These are phyloP conservation scores for Trichoderma reesei DNA, from an alignment of 495 filamentous ascomycete species.

Conservation along the genomic window DNA sequence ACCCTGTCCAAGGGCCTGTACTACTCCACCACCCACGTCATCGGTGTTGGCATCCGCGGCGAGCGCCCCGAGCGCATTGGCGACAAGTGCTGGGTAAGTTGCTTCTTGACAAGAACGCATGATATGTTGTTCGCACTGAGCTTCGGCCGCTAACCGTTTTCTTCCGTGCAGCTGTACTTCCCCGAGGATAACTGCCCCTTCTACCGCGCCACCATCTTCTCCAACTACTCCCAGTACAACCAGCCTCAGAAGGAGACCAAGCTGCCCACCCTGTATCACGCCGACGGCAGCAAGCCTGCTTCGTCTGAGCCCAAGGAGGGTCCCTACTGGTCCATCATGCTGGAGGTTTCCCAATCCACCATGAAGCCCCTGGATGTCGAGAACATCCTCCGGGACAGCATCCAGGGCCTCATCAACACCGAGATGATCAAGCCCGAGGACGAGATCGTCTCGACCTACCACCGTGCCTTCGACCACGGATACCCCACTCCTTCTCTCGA, in stretches of 20 bases:
- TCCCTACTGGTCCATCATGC: slow-evolving; percentile 99
- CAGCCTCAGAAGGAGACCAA: slow-evolving; percentile 75
- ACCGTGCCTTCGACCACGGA: slow-evolving; percentile 97
- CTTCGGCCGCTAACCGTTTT: slow-evolving; percentile 16
- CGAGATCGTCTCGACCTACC: slow-evolving; percentile 97
- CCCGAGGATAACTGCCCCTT: slow-evolving; percentile 98
- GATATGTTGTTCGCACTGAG: neutral
- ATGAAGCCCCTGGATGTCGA: slow-evolving; percentile 86
- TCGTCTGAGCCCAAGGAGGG: slow-evolving; percentile 63
- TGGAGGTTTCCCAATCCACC: slow-evolving; percentile 92
- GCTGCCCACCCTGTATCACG: slow-evolving; percentile 77
- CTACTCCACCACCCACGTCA: slow-evolving; percentile 96
- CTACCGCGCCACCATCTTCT: slow-evolving; percentile 99
- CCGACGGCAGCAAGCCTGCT: slow-evolving; percentile 68
- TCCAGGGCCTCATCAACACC: slow-evolving; percentile 95
- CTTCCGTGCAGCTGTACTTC: slow-evolving; percentile 89
- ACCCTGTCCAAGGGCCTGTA: slow-evolving; percentile 82
- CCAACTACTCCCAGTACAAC: slow-evolving; percentile 99
- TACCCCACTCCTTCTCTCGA: slow-evolving; percentile 94
- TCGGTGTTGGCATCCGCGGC: slow-evolving; percentile 91
- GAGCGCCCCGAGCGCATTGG: slow-evolving; percentile 90
- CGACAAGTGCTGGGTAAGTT: slow-evolving; percentile 93
- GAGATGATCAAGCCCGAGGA: slow-evolving; percentile 83
- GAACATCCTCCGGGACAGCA: slow-evolving; percentile 77
- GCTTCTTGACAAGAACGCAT: neutral